Base-by-base conservation (phyloP, 73 alveolate species). In the Durusdinium trenchii region DNA sequence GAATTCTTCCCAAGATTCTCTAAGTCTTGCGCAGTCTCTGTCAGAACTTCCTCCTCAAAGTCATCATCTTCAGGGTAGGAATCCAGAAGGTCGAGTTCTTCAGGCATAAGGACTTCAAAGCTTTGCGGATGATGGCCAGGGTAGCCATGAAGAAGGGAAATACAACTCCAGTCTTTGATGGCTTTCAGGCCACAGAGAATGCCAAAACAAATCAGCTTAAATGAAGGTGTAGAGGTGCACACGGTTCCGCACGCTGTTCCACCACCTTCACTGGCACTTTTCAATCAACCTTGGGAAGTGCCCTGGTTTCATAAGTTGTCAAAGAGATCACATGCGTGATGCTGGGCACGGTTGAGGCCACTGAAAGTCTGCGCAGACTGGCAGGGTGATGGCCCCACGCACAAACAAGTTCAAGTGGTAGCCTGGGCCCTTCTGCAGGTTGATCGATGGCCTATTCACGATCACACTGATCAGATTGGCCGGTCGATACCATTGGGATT, bases 111-210 rank as follows among this genome's bases (percentile, higher is more conserved):
- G n/a, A n/a, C n/a, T n/a, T n/a, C n/a, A n/a, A n/a, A n/a, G 71
- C 94, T 81, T 86, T 86, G 38, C 95, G 95, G 95, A 86, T 86
- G 95, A 86, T 57, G 60, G 95, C 95, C 82, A 86, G 46, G 61
- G 95, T 54, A 40, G 95, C 95, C 96, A 89, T 89, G 71, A 89
- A 89, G 96, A 89, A 89, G 36, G 96, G 96, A 73, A 89, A 89
- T 40, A 89, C 86, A 38, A 89, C 96, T 16, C 86, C 46, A 14
- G 86, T 67, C 71, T 62, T 89, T 89, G 86, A 89, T 67, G 40
- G 38, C 96, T 23, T 61, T 89, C 51, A 89, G 36, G 18, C 84
- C 96, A 50, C 45, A 89, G 42, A 89, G 87, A 71, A 89, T 67
- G 73, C 52, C 84, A 85, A 89, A 62, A 86, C 96, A 89, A n/a